These are phyloP conservation scores for Monosporozyma unispora DNA, from an alignment of 805 yeast species.

Conservation along the genomic window DNA sequence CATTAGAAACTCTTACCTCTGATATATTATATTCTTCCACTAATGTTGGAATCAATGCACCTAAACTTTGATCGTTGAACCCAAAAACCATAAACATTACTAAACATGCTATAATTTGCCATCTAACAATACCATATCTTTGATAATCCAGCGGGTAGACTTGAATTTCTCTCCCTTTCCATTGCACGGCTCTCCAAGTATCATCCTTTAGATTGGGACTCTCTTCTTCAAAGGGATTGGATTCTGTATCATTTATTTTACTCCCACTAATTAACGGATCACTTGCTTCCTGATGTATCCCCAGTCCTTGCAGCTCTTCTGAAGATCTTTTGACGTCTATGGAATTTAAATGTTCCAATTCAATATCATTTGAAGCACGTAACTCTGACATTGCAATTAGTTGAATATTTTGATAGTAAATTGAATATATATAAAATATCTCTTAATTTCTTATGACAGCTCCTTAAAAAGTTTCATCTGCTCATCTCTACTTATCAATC, in stretches of 20 bases:
- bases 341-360: not conserved
- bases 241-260: not conserved
- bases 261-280: not conserved
- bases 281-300: not conserved
- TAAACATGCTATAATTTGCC: conserved; percentile 24
- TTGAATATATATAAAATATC: not conserved
- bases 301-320: not conserved
- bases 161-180: conserved; percentile 21
- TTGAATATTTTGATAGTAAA: not conserved
- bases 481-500: not conserved
- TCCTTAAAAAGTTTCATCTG: not conserved
- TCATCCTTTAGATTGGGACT: not conserved
- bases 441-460: not conserved
- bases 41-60: conserved; percentile 28
- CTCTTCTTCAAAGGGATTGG: not conserved
- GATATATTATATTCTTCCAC: conserved; percentile 21
- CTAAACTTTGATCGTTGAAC: conserved; percentile 28
- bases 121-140: conserved; percentile 19
- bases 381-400: not conserved
- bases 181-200: conserved; percentile 4
- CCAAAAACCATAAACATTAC: conserved; percentile 27
- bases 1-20: conserved; percentile 20
- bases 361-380: not conserved
- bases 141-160: conserved; percentile 24
- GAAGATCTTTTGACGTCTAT: not conserved